Percentiles rank a stretch among this genome's conserved stretches.
Evolutionary conservation across 257 asterid genomes (phyloP).

Genomic region (Primulina eburnea): DNA sequence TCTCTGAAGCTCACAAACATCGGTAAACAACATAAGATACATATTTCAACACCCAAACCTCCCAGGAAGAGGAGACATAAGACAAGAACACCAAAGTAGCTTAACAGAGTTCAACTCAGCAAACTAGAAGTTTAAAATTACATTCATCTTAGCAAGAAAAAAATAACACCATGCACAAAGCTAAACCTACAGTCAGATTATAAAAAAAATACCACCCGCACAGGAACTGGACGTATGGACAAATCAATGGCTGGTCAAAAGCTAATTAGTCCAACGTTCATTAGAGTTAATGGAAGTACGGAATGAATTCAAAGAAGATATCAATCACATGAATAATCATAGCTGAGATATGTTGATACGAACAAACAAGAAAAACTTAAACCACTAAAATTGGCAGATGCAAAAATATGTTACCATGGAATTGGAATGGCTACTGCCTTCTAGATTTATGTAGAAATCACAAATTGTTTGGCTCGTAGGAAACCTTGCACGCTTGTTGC

Average conservation of each 20-base stretch:
- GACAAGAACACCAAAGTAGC: not conserved
- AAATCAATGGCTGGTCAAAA: not conserved
- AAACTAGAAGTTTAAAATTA: not conserved
- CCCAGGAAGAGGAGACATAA: not conserved
- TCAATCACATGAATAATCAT: not conserved
- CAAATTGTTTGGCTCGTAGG: slow-evolving; percentile 46
- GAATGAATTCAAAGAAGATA: not conserved
- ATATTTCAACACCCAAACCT: not conserved
- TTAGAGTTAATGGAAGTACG: not conserved
- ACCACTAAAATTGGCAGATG: slow-evolving; percentile 1
- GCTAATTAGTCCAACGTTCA: not conserved
- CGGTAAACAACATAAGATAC: not conserved
- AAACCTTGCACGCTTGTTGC: slow-evolving; percentile 56
- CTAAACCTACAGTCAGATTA: not conserved
- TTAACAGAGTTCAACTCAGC: slow-evolving; percentile 1
- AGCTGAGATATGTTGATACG: not conserved
- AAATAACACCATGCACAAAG: not conserved
- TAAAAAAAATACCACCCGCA: not conserved
- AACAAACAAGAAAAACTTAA: slow-evolving; percentile 9
- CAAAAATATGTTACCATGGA: slow-evolving; percentile 42
- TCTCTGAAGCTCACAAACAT: slow-evolving; percentile 29
- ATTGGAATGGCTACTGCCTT: slow-evolving; percentile 50
- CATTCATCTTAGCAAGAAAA: not conserved
- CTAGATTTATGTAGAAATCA: slow-evolving; percentile 56
- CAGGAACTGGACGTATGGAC: not conserved